These are phyloP conservation scores for Diaporthe humulicola DNA, from an alignment of 2,329 filamentous ascomycete genomes.

Conservation along the genomic window DNA sequence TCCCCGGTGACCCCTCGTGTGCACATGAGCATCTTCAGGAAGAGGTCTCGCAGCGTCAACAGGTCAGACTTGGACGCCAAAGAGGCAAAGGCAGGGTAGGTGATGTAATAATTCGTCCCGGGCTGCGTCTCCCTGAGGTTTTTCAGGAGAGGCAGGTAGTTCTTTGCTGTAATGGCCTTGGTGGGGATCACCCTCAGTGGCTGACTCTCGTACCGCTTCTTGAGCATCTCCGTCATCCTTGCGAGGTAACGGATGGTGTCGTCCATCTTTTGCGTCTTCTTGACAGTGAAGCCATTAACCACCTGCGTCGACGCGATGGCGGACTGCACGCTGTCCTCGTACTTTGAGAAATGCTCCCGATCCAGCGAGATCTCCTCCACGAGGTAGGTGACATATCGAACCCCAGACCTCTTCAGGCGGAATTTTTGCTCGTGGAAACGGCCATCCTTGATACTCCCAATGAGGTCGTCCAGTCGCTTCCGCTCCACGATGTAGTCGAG, in stretches of 20 bases:
- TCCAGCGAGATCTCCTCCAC: slow-evolving; percentile 80
- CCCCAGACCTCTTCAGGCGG: slow-evolving; percentile 77
- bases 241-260: slow-evolving; percentile 83
- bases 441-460: slow-evolving; percentile 85
- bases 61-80: slow-evolving; percentile 82
- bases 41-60: slow-evolving; percentile 80
- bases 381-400: slow-evolving; percentile 84
- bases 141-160: slow-evolving; percentile 75
- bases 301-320: slow-evolving; percentile 84
- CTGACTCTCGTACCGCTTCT: slow-evolving; percentile 72
- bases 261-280: slow-evolving; percentile 80
- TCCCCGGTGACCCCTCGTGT: slow-evolving; percentile 81
- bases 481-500: slow-evolving; percentile 86
- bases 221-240: slow-evolving; percentile 77
- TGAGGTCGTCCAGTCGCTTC: slow-evolving; percentile 83
- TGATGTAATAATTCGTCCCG: slow-evolving; percentile 69
- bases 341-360: slow-evolving; percentile 64
- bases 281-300: slow-evolving; percentile 83
- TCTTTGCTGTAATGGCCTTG: slow-evolving; percentile 69
- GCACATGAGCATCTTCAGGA: slow-evolving; percentile 89
- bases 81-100: slow-evolving; percentile 78
- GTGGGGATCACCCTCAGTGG: slow-evolving; percentile 76
- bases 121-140: slow-evolving; percentile 68
- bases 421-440: slow-evolving; percentile 90
- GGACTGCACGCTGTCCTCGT: slow-evolving; percentile 77